A percentile compares a stretch with the other conserved stretches of the same genome.
phyloP scores from a whole-genome alignment of 192 early-diverging fungal genomes.

The Glomus cerebriforme region DNA sequence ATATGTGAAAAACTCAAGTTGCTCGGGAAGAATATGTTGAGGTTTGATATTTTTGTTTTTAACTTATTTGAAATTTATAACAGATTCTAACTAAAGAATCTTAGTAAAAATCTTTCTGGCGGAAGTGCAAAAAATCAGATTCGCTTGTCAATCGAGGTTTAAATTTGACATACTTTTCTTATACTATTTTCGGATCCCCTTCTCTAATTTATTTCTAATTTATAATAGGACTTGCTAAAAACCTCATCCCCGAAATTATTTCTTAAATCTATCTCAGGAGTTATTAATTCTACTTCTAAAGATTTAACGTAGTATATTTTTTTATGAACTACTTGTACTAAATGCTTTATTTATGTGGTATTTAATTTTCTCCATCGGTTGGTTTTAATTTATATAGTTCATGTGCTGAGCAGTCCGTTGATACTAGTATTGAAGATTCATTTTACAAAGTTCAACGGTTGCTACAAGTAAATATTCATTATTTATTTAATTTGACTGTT shows the following conservation, averaged over 20 bases:
- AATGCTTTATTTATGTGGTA: not conserved
- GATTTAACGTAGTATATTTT: conserved; percentile 5
- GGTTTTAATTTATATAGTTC: not conserved
- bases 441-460: not conserved
- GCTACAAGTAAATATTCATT: not conserved
- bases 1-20: conserved; percentile 19
- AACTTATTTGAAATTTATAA: not conserved
- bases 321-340: not conserved
- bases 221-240: not conserved
- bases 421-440: not conserved
- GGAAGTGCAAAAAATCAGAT: not conserved
- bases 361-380: not conserved
- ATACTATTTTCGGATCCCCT: not conserved
- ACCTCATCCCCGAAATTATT: not conserved
- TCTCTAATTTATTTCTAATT: not conserved
- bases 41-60: not conserved
- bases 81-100: not conserved
- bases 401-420: not conserved
- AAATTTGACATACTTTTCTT: not conserved
- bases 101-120: not conserved
- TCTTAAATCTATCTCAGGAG: conserved; percentile 6
- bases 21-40: not conserved
- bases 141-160: not conserved
- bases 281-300: not conserved
- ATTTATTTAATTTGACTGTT: not conserved